phyloP scores from a whole-genome alignment of 2,329 filamentous ascomycete genomes.

The Talaromyces sp. region DNA sequence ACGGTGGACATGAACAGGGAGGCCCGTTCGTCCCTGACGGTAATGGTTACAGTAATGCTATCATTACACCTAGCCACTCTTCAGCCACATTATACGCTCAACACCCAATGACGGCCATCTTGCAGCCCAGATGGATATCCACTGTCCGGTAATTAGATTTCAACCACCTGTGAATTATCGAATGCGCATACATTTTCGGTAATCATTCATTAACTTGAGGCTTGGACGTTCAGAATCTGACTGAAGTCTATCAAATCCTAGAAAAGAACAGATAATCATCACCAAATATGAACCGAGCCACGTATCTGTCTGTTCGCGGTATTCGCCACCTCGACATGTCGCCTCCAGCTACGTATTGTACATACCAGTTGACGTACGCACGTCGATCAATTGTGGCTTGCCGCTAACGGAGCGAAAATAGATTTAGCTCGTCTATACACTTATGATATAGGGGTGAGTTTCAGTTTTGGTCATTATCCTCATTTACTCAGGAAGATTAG shows the following conservation, averaged over 20 bases:
- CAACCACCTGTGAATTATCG: neutral
- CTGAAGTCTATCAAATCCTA: neutral
- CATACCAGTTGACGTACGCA: conserved; percentile 9
- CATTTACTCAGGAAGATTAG: neutral
- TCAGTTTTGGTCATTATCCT: neutral
- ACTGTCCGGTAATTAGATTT: neutral
- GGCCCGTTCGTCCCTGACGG: neutral
- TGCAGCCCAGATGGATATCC: neutral
- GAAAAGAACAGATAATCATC: neutral
- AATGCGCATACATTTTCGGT: neutral
- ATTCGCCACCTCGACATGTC: conserved; percentile 2
- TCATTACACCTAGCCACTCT: conserved; percentile 3
- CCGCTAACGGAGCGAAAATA: conserved; percentile 9
- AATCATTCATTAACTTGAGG: neutral
- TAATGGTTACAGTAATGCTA: neutral
- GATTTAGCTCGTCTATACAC: neutral
- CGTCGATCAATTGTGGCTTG: conserved; percentile 15
- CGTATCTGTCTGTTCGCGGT: neutral
- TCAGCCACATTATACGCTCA: neutral
- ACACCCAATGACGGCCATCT: neutral
- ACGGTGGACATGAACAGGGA: neutral
- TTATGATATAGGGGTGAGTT: neutral
- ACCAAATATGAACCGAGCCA: neutral
- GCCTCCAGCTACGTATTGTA: conserved; percentile 7
- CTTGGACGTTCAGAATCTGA: no score